Evolutionary conservation across 805 yeast genomes (phyloP).

Genomic region (Debaryomyces prosopidis): DNA sequence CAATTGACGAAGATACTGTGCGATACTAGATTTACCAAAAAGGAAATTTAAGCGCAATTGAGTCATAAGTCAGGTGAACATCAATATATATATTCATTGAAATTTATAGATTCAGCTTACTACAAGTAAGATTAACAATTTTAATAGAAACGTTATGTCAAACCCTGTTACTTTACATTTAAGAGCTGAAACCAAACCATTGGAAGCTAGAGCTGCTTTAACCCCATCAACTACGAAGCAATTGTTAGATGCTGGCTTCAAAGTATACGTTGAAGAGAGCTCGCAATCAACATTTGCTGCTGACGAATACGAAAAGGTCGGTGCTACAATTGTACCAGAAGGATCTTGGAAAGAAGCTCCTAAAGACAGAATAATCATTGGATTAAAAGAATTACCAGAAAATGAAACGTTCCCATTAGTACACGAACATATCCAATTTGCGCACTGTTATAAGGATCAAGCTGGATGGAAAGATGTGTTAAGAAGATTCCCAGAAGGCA

Average conservation of each 20-base stretch:
- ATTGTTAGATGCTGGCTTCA: constrained; percentile 83
- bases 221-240: constrained; percentile 89
- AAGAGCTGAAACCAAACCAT: constrained; percentile 96
- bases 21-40: constrained; percentile 1
- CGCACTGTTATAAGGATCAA: constrained; percentile 98
- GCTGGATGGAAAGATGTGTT: constrained; percentile 96
- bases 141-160: constrained; percentile 5
- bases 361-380: constrained; percentile 82
- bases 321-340: constrained; percentile 86
- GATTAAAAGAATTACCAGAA: constrained; percentile 95
- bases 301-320: constrained; percentile 75
- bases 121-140: neutral
- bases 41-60: constrained; percentile 6
- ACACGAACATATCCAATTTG: constrained; percentile 97
- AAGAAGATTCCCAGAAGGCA: constrained; percentile 85
- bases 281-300: constrained; percentile 77
- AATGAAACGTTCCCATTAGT: constrained; percentile 84
- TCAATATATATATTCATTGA: neutral
- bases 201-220: constrained; percentile 96
- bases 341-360: constrained; percentile 96
- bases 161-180: constrained; percentile 69
- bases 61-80: constrained; percentile 1
- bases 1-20: neutral
- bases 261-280: constrained; percentile 84
- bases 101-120: neutral